phyloP scores from a whole-genome alignment of 306 rosid species.

The Vachellia pachyceras region DNA sequence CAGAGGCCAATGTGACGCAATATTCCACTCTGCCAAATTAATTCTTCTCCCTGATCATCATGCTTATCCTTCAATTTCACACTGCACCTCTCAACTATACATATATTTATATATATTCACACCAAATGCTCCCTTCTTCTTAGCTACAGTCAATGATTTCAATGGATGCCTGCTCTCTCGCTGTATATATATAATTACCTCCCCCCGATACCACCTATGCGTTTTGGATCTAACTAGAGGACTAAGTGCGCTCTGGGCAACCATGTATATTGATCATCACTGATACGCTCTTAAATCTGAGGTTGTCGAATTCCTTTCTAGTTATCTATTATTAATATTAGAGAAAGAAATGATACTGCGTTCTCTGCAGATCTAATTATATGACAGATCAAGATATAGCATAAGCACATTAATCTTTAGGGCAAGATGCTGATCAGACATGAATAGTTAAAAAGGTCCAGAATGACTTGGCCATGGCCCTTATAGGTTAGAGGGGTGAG shows the following conservation, averaged over 20 bases:
- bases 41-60: conserved; percentile 25
- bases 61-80: conserved; percentile 30
- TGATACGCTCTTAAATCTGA: background rate
- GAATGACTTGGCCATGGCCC: background rate
- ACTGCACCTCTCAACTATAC: conserved; percentile 3
- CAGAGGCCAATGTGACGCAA: conserved; percentile 48
- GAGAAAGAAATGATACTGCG: background rate
- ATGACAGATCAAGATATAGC: background rate
- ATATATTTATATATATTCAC: background rate
- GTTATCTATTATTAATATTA: background rate
- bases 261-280: background rate
- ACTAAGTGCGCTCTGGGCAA: background rate
- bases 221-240: conserved; percentile 27
- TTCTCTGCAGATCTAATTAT: background rate
- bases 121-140: conserved; percentile 11
- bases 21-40: conserved; percentile 42
- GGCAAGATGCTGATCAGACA: background rate
- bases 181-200: background rate
- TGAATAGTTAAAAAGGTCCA: background rate
- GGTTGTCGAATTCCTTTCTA: background rate
- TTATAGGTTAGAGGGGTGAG: no score
- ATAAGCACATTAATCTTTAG: background rate
- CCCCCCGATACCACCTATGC: conserved; percentile 21
- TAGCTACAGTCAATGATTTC: conserved; percentile 16
- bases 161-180: conserved; percentile 7